phyloP scores from a whole-genome alignment of 2,329 filamentous ascomycete species.

The Nothopassalora personata region DNA sequence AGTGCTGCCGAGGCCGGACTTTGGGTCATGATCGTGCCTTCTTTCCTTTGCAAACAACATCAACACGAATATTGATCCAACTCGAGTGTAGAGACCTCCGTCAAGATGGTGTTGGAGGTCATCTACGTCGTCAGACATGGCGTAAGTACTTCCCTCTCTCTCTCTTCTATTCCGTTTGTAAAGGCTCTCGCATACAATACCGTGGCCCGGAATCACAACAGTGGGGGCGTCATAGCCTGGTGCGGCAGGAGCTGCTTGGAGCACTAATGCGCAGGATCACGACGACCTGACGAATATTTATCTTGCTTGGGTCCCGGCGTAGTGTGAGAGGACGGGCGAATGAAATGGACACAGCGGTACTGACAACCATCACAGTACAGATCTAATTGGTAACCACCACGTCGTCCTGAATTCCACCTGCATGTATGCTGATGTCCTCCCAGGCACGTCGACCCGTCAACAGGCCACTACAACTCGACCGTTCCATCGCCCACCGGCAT shows the following conservation, averaged over 20 bases:
- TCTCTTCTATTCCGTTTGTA: not conserved
- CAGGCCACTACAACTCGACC: constrained; percentile 68
- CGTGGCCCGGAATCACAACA: not conserved
- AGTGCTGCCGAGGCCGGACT: not conserved
- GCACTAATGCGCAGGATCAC: not conserved
- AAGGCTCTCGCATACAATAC: not conserved
- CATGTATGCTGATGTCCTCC: not conserved
- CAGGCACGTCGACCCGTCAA: constrained; percentile 63
- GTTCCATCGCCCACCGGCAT: constrained; percentile 82
- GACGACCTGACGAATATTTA: not conserved
- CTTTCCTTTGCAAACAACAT: not conserved
- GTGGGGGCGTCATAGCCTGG: not conserved
- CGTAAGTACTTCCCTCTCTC: constrained; percentile 35
- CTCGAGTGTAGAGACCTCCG: not conserved
- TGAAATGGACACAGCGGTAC: not conserved
- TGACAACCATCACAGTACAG: constrained; percentile 62
- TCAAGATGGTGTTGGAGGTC: constrained; percentile 39
- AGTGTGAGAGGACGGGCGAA: not conserved
- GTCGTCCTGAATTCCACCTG: not conserved
- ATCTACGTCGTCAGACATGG: constrained; percentile 49
- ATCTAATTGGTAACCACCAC: constrained; percentile 66
- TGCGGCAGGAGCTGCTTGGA: not conserved
- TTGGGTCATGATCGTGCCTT: not conserved
- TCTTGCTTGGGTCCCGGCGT: not conserved
- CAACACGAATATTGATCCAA: not conserved